These are phyloP conservation scores for Phytophthora nicotianae DNA, from an alignment of 352 stramenopile genomes.

Conservation along the genomic window DNA sequence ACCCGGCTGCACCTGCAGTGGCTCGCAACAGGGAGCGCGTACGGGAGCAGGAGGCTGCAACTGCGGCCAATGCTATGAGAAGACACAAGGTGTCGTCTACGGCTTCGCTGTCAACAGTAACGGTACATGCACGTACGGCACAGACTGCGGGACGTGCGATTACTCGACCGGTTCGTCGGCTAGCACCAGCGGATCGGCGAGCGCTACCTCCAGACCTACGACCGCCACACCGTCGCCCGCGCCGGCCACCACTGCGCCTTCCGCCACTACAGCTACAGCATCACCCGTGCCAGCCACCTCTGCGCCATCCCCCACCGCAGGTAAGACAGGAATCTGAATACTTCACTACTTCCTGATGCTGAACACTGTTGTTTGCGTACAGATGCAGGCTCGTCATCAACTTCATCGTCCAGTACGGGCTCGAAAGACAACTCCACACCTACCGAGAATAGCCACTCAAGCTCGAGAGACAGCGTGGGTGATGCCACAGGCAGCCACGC, in stretches of 20 bases:
- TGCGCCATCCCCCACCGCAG: conserved; percentile 6
- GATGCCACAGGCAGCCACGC: conserved; percentile 10
- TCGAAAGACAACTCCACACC: conserved; percentile 13
- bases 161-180: conserved; percentile 12
- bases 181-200: conserved; percentile 1
- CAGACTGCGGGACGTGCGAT: conserved; percentile 37
- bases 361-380: conserved; percentile 4
- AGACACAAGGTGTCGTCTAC: conserved; percentile 31
- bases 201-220: not conserved
- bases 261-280: not conserved
- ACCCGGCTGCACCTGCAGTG: conserved; percentile 37
- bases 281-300: conserved; percentile 9
- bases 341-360: conserved; percentile 5
- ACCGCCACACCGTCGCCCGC: conserved; percentile 5
- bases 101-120: conserved; percentile 36
- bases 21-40: conserved; percentile 28
- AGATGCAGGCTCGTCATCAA: conserved; percentile 11
- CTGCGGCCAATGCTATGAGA: conserved; percentile 49
- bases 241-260: conserved; percentile 1
- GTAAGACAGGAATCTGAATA: conserved; percentile 12
- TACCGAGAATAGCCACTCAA: conserved; percentile 15
- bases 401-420: conserved; percentile 5
- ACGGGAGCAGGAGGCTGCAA: conserved; percentile 33
- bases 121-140: conserved; percentile 36
- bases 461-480: conserved; percentile 7